Evolutionary conservation across 352 stramenopile genomes (phyloP).

Genomic region (Pythium rishiriense): DNA sequence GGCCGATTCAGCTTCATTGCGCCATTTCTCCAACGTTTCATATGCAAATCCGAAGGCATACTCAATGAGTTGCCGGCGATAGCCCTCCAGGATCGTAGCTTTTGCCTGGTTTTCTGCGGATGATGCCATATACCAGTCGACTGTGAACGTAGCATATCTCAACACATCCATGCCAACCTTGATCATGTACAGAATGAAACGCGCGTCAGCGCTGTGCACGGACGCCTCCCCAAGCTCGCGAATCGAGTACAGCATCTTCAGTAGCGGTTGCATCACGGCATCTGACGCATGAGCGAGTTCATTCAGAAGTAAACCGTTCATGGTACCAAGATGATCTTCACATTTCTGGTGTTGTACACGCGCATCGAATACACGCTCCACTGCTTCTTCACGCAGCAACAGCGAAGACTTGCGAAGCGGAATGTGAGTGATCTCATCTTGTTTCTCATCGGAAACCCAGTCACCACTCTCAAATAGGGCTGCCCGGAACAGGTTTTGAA

Average conservation of each 20-base stretch:
- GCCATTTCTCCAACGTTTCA: conserved; percentile 78
- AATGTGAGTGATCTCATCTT: conserved; percentile 72
- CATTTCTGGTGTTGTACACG: conserved; percentile 77
- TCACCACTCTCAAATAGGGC: conserved; percentile 90
- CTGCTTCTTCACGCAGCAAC: conserved; percentile 76
- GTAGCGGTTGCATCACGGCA: conserved; percentile 64
- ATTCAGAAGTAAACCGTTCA: conserved; percentile 97
- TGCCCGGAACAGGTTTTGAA: conserved; percentile 84
- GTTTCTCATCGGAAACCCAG: conserved; percentile 68
- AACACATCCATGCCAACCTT: conserved; percentile 81
- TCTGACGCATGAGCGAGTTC: conserved; percentile 96
- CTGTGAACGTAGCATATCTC: conserved; percentile 74
- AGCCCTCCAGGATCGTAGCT: conserved; percentile 42
- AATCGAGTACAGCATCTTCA: conserved; percentile 85
- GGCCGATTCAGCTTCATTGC: conserved; percentile 57
- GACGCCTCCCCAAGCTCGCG: conserved; percentile 81
- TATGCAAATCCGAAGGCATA: conserved; percentile 76
- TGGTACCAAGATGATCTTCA: conserved; percentile 92
- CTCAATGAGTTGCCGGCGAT: conserved; percentile 52
- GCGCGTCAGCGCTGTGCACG: conserved; percentile 78
- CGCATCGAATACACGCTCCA: conserved; percentile 74
- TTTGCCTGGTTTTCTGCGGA: conserved; percentile 38
- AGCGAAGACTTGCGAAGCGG: conserved; percentile 83
- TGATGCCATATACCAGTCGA: conserved; percentile 42
- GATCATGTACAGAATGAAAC: conserved; percentile 89